A percentile compares a stretch with the other conserved stretches of the same genome.
Conservation (phyloP, 345 rosid species). For the Boechera retrofracta region DNA sequence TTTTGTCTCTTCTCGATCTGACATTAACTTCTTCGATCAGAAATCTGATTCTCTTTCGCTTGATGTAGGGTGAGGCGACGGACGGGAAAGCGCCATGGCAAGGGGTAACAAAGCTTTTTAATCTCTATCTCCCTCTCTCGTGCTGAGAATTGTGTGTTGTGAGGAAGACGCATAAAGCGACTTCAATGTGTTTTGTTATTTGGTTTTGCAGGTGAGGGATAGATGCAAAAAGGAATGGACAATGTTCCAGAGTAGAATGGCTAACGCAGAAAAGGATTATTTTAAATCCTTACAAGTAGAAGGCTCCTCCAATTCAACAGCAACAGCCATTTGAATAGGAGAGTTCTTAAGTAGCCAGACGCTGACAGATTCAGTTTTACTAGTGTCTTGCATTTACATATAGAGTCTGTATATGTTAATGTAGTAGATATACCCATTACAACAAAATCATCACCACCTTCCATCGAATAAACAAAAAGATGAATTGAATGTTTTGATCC, state of each 20-base stretch:
- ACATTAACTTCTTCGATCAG: neutral
- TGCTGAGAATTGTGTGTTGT: constrained; percentile 17
- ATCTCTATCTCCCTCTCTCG: neutral
- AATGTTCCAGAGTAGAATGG: constrained; percentile 76
- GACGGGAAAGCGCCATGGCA: constrained; percentile 88
- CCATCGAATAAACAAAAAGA: constrained; percentile 23
- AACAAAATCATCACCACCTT: neutral
- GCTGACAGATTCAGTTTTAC: constrained; percentile 31
- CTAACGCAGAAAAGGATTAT: constrained; percentile 69
- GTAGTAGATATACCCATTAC: constrained; percentile 24
- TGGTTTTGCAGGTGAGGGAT: constrained; percentile 70
- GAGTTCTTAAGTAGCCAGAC: constrained; percentile 24
- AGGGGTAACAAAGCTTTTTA: constrained; percentile 60
- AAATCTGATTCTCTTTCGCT: constrained; percentile 1
- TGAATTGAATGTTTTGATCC: constrained; percentile 24
- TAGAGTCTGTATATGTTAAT: constrained; percentile 43
- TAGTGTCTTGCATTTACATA: constrained; percentile 42
- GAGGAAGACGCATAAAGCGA: constrained; percentile 16
- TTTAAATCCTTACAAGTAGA: constrained; percentile 44
- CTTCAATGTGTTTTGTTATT: constrained; percentile 9
- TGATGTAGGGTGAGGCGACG: constrained; percentile 62
- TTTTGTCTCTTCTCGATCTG: neutral
- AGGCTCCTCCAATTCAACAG: constrained; percentile 48
- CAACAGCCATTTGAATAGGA: constrained; percentile 41
- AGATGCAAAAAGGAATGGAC: constrained; percentile 92